Evolutionary conservation across 306 rosid species (phyloP).

Genomic region (Medicago arabica): DNA sequence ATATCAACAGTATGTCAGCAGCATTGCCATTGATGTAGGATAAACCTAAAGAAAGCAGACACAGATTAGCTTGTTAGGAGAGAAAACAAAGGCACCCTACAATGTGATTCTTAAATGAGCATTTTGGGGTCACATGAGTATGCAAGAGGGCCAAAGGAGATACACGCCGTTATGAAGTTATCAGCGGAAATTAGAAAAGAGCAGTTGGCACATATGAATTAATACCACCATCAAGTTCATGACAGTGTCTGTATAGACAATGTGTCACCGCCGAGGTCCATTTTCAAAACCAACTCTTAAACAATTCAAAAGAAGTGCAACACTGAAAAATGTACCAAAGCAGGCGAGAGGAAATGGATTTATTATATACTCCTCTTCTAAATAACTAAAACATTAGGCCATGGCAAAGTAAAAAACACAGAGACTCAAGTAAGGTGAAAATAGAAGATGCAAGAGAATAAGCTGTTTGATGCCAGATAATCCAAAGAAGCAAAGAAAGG

Average conservation of each 20-base stretch:
- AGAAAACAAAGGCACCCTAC: too few species aligned
- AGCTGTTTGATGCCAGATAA: background rate
- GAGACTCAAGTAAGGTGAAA: background rate
- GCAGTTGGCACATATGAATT: background rate
- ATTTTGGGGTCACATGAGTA: background rate
- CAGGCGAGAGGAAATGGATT: background rate
- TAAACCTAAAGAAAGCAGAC: too few species aligned
- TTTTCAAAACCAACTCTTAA: background rate
- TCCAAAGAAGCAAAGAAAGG: background rate
- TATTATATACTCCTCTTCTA: background rate
- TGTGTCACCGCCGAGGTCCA: background rate
- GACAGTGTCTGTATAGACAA: too few species aligned
- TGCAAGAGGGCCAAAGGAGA: background rate
- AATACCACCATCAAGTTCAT: background rate
- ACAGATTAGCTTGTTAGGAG: too few species aligned
- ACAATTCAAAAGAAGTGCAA: background rate
- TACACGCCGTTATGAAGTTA: background rate
- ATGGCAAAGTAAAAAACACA: background rate
- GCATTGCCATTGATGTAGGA: too few species aligned
- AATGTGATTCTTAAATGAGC: too few species aligned
- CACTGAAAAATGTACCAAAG: constrained; percentile 1
- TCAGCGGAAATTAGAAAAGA: background rate
- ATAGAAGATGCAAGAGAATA: background rate
- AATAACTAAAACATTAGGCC: background rate
- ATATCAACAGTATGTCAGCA: too few species aligned